Percentiles rank a stretch among this genome's conserved stretches.
These are phyloP conservation scores for Sungouiozyma ichnusensis DNA, from an alignment of 805 yeast genomes.

Conservation along the genomic window DNA sequence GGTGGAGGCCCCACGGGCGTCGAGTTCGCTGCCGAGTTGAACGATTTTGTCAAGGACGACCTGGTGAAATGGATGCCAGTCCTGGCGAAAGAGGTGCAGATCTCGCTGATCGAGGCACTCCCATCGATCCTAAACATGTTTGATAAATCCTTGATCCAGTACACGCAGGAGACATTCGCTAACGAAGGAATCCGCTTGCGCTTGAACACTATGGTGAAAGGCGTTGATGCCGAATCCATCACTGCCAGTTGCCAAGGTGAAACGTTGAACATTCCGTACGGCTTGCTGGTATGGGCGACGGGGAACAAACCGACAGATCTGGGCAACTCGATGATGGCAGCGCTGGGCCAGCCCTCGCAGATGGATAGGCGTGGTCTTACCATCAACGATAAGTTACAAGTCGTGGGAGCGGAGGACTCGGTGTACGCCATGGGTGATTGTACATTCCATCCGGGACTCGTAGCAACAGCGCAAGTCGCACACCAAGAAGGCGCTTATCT, in stretches of 20 bases:
- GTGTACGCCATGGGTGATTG: slow-evolving; percentile 93
- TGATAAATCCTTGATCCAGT: slow-evolving; percentile 57
- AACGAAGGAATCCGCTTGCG: slow-evolving; percentile 59
- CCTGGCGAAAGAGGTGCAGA: slow-evolving; percentile 69
- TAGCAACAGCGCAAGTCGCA: slow-evolving; percentile 98
- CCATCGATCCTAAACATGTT: slow-evolving; percentile 79
- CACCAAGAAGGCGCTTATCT: slow-evolving; percentile 85
- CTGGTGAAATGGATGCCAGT: slow-evolving; percentile 81
- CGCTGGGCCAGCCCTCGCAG: slow-evolving; percentile 47
- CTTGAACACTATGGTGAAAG: slow-evolving; percentile 82
- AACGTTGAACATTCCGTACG: slow-evolving; percentile 79
- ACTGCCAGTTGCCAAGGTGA: slow-evolving; percentile 55
- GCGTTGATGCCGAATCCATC: slow-evolving; percentile 63
- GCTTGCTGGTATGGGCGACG: slow-evolving; percentile 93
- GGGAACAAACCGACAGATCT: slow-evolving; percentile 86
- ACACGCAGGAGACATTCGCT: slow-evolving; percentile 70
- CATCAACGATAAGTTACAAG: slow-evolving; percentile 70
- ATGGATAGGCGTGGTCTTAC: slow-evolving; percentile 84
- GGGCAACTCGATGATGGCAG: slow-evolving; percentile 51
- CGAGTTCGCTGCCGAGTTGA: slow-evolving; percentile 93
- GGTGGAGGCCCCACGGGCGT: slow-evolving; percentile 99
- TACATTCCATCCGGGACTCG: slow-evolving; percentile 73
- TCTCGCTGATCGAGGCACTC: slow-evolving; percentile 80
- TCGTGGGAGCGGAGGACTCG: slow-evolving; percentile 66
- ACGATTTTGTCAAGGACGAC: slow-evolving; percentile 90